These are phyloP conservation scores for Taiwanofungus camphoratus DNA, from an alignment of 1,284 basidiomycete species.

Conservation along the genomic window DNA sequence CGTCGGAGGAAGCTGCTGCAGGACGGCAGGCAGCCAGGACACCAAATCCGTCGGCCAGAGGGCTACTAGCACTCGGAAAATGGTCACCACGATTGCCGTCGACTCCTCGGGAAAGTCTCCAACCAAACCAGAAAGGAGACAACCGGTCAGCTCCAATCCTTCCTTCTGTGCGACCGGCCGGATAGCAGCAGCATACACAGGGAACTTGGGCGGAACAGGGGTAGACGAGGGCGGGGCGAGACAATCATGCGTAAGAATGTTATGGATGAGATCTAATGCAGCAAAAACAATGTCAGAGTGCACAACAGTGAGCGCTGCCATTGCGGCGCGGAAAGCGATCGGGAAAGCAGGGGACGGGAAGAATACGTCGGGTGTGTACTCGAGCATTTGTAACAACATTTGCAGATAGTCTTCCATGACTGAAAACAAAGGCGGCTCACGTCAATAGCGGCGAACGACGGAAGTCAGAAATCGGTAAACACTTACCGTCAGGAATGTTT, in stretches of 20 bases:
- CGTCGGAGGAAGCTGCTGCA: conserved; percentile 66
- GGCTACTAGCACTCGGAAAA: conserved; percentile 68
- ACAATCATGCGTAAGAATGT: conserved; percentile 69
- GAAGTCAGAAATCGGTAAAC: background rate
- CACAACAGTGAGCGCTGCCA: conserved; percentile 75
- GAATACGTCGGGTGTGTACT: conserved; percentile 69
- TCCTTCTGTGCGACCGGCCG: conserved; percentile 66
- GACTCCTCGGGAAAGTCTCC: conserved; percentile 88
- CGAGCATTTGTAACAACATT: conserved; percentile 67
- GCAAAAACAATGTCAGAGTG: conserved; percentile 79
- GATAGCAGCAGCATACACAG: conserved; percentile 63
- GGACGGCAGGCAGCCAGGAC: conserved; percentile 65
- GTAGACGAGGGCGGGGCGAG: conserved; percentile 38
- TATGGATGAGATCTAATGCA: conserved; percentile 76
- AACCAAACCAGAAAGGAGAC: conserved; percentile 75
- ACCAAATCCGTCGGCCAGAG: conserved; percentile 67
- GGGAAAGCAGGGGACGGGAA: conserved; percentile 75
- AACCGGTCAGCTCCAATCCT: conserved; percentile 67
- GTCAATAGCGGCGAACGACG: background rate
- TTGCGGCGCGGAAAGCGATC: conserved; percentile 66
- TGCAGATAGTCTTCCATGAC: conserved; percentile 96
- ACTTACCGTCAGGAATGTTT: conserved; percentile 78
- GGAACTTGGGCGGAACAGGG: conserved; percentile 55
- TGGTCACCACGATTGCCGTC: conserved; percentile 66
- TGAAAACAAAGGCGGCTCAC: conserved; percentile 31